These are phyloP conservation scores for Trametopsis cervina DNA, from an alignment of 768 basidiomycete genomes.

Conservation along the genomic window DNA sequence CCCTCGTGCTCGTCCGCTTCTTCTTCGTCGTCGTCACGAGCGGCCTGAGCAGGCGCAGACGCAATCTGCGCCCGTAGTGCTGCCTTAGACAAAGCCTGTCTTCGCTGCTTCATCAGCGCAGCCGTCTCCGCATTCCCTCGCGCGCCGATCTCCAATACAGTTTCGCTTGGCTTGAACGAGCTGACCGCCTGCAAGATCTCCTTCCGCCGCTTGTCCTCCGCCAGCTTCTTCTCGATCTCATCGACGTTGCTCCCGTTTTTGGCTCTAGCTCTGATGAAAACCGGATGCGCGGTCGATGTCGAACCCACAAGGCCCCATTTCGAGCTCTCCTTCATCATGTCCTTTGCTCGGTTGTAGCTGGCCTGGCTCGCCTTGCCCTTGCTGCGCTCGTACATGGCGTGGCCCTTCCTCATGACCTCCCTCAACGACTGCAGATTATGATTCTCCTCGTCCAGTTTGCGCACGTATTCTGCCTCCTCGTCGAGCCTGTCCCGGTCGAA, in stretches of 20 bases:
- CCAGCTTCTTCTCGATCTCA: slow-evolving; percentile 28
- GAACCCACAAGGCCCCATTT: slow-evolving; percentile 67
- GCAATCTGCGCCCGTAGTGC: slow-evolving; percentile 37
- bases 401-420: slow-evolving; percentile 83
- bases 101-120: slow-evolving; percentile 80
- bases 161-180: slow-evolving; percentile 81
- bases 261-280: slow-evolving; percentile 56
- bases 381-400: slow-evolving; percentile 90
- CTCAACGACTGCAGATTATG: slow-evolving; percentile 59
- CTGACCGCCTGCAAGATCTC: slow-evolving; percentile 68
- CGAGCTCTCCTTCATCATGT: slow-evolving; percentile 54
- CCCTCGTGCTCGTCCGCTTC: slow-evolving; percentile 25
- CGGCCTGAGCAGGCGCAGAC: slow-evolving; percentile 27
- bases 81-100: slow-evolving; percentile 70
- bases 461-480: slow-evolving; percentile 76
- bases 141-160: slow-evolving; percentile 83
- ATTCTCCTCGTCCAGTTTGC: slow-evolving; percentile 55
- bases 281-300: slow-evolving; percentile 54
- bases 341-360: slow-evolving; percentile 86
- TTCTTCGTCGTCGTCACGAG: slow-evolving; percentile 28
- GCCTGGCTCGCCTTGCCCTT: slow-evolving; percentile 84
- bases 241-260: slow-evolving; percentile 24
- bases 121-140: slow-evolving; percentile 57
- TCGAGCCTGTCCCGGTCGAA: slow-evolving; percentile 78
- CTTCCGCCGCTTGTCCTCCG: slow-evolving; percentile 50